Conservation (phyloP, 1,284 basidiomycete species). For the Sanghuangporus weigelae region DNA sequence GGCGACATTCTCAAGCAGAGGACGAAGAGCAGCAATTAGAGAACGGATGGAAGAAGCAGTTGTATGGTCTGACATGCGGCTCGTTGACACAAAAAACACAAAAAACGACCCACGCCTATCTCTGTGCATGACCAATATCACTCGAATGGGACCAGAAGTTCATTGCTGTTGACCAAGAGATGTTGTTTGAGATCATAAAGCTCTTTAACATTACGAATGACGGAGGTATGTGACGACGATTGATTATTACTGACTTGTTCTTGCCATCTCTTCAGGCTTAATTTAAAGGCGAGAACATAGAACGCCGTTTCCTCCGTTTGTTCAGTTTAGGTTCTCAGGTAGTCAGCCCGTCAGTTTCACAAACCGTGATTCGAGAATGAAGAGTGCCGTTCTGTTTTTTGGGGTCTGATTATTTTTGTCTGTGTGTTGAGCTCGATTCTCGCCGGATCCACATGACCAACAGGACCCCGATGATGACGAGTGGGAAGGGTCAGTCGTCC, state of each 20-base stretch:
- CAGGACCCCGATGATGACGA: constrained; percentile 77
- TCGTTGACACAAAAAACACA: constrained; percentile 56
- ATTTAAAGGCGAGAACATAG: constrained; percentile 99
- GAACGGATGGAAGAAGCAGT: too few relatives aligned
- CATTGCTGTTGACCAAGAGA: constrained; percentile 94
- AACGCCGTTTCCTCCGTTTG: constrained; percentile 26
- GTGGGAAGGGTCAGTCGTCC: constrained; percentile 76
- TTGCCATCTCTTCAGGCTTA: constrained; percentile 59
- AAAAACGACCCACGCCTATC: constrained; percentile 93
- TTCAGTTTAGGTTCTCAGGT: constrained; percentile 72
- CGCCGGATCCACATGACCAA: constrained; percentile 52
- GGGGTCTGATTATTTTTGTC: background rate
- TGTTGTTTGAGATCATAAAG: constrained; percentile 99
- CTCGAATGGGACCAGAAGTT: constrained; percentile 99
- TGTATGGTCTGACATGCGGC: background rate
- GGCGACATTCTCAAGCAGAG: too few relatives aligned
- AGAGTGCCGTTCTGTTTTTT: constrained; percentile 57
- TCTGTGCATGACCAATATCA: constrained; percentile 92
- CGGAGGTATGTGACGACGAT: constrained; percentile 56
- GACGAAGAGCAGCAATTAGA: too few relatives aligned
- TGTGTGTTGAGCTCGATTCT: constrained; percentile 54
- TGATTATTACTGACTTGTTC: background rate
- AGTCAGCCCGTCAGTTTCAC: constrained; percentile 91
- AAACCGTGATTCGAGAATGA: constrained; percentile 59
- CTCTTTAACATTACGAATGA: constrained; percentile 98